These are phyloP conservation scores for Triticum monococcum DNA, from an alignment of 176 grass and related monocot genomes.

Conservation along the genomic window DNA sequence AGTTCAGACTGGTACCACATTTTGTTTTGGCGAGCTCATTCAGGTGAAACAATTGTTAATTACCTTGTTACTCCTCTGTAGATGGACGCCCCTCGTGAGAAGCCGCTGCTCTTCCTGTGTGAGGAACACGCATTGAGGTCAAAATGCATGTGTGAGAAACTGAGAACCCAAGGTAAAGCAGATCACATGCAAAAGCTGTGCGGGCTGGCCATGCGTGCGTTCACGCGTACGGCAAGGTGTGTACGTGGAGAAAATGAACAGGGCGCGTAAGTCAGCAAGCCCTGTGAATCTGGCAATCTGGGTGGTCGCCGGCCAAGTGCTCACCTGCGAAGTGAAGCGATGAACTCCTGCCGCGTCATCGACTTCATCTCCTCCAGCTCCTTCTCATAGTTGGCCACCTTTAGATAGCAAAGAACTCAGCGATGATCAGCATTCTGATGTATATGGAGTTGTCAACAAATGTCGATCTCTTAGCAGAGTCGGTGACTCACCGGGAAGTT, in stretches of 20 bases:
- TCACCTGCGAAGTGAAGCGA: constrained; percentile 90
- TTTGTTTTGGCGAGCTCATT: neutral
- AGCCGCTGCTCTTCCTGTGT: constrained; percentile 87
- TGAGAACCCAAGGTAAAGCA: too few relatives aligned
- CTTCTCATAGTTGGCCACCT: constrained; percentile 80
- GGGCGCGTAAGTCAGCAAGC: neutral
- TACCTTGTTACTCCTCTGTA: constrained; percentile 96
- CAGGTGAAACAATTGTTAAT: neutral
- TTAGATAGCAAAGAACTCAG: neutral
- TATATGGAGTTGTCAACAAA: neutral
- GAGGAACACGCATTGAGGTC: neutral
- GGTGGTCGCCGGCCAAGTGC: neutral
- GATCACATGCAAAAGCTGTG: neutral
- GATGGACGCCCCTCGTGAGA: constrained; percentile 96
- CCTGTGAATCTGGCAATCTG: neutral
- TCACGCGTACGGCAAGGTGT: constrained; percentile 31
- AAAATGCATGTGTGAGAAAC: constrained; percentile 28
- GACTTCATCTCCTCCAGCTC: constrained; percentile 93
- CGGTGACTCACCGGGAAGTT: constrained; percentile 73
- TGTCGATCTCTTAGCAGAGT: neutral
- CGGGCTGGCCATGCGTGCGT: neutral
- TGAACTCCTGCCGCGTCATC: constrained; percentile 93
- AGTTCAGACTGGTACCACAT: constrained; percentile 18
- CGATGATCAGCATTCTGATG: neutral
- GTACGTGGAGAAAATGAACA: constrained; percentile 36